These are phyloP conservation scores for Colletotrichum ledebouriae DNA, from an alignment of 2,329 filamentous ascomycete genomes.

Conservation along the genomic window DNA sequence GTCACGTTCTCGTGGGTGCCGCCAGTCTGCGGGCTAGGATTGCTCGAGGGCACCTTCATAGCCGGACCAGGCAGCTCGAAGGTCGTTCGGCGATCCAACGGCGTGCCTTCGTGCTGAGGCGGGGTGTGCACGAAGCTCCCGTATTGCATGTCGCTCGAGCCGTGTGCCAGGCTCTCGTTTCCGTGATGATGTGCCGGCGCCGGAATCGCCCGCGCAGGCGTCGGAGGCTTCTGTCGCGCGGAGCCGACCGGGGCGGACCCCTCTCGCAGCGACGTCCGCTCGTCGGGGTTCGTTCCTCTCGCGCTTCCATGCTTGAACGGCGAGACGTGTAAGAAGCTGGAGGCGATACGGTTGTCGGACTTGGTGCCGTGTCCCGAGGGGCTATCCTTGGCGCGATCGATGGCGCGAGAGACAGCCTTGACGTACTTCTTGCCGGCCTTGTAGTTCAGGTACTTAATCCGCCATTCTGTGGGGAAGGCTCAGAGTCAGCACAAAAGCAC, in stretches of 20 bases:
- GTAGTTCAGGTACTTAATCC: slow-evolving; percentile 93
- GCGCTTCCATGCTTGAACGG: slow-evolving; percentile 24
- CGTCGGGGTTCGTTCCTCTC: slow-evolving; percentile 40
- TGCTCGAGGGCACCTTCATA: slow-evolving; percentile 56
- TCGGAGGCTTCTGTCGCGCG: slow-evolving; percentile 40
- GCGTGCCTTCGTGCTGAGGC: slow-evolving; percentile 48
- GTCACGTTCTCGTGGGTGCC: slow-evolving; percentile 41
- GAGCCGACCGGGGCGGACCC: slow-evolving; percentile 48
- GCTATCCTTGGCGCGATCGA: slow-evolving; percentile 65
- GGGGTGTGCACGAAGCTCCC: slow-evolving; percentile 66
- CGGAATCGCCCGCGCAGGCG: slow-evolving; percentile 45
- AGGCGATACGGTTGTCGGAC: slow-evolving; percentile 21
- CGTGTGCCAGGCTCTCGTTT: slow-evolving; percentile 56
- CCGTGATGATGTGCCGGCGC: slow-evolving; percentile 49
- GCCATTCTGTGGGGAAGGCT: slow-evolving; percentile 75
- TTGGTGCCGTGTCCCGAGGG: slow-evolving; percentile 20
- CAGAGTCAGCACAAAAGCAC: slow-evolving; percentile 1
- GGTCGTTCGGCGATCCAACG: slow-evolving; percentile 38
- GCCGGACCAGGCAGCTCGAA: slow-evolving; percentile 70
- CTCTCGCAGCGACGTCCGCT: slow-evolving; percentile 44
- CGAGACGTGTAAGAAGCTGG: slow-evolving; percentile 24
- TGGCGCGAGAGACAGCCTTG: slow-evolving; percentile 82
- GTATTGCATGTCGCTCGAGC: slow-evolving; percentile 60
- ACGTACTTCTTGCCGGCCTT: slow-evolving; percentile 95
- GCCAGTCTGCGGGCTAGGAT: slow-evolving; percentile 41